Evolutionary conservation across 495 filamentous ascomycete genomes (phyloP).

Genomic region (Apiosordaria backusii): DNA sequence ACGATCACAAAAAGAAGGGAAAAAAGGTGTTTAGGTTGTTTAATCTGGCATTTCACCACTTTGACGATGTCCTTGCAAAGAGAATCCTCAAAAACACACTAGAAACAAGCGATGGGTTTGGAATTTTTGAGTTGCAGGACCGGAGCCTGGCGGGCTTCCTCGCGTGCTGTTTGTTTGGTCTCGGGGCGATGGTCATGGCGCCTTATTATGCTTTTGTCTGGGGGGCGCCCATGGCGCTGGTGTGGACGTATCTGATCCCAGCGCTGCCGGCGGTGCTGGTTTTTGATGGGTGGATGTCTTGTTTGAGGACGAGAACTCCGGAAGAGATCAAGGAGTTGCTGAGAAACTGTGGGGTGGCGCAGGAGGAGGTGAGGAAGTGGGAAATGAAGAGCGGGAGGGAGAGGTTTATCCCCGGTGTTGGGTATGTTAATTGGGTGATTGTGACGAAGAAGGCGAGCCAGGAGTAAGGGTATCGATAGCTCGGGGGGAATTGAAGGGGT

Average conservation of each 20-base stretch:
- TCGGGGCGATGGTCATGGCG: conserved; percentile 52
- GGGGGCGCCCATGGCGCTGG: conserved; percentile 53
- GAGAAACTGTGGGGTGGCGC: conserved; percentile 44
- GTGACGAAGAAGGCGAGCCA: conserved; percentile 34
- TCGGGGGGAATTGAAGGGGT: neutral
- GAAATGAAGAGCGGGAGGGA: conserved; percentile 51
- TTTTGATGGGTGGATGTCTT: conserved; percentile 65
- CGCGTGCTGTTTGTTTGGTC: conserved; percentile 51
- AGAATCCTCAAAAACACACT: conserved; percentile 60
- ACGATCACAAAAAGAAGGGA: conserved; percentile 30
- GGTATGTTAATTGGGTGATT: conserved; percentile 50
- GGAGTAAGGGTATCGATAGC: neutral
- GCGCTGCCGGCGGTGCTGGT: conserved; percentile 60
- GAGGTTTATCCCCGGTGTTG: conserved; percentile 48
- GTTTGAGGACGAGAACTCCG: conserved; percentile 59
- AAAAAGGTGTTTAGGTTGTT: conserved; percentile 61
- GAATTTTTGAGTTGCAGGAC: conserved; percentile 71
- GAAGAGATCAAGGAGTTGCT: conserved; percentile 60
- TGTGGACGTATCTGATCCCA: conserved; percentile 63
- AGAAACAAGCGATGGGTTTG: conserved; percentile 35
- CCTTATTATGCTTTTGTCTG: conserved; percentile 54
- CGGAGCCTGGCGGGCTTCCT: conserved; percentile 52
- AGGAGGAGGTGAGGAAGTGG: conserved; percentile 44
- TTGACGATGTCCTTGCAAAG: conserved; percentile 57
- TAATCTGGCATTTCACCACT: conserved; percentile 75